Evolutionary conservation across 352 stramenopile genomes (phyloP).

Genomic region (Phytophthora europaea): DNA sequence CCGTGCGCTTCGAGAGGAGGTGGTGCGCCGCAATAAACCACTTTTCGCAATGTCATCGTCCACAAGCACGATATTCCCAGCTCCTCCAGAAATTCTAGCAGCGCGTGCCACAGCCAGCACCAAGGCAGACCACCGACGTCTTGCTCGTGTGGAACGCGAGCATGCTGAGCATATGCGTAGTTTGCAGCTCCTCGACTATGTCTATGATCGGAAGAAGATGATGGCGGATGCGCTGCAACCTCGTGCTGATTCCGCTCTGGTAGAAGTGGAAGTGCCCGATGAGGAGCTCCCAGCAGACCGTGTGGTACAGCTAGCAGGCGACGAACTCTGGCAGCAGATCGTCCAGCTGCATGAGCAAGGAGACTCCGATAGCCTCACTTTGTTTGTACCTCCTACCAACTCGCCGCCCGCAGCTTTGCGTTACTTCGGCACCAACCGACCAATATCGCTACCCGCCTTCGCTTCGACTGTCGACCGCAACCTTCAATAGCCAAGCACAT

Average conservation of each 20-base stretch:
- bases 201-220: conserved; percentile 68
- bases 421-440: conserved; percentile 64
- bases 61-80: conserved; percentile 75
- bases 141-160: conserved; percentile 63
- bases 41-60: conserved; percentile 71
- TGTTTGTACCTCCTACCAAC: conserved; percentile 68
- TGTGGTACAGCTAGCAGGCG: conserved; percentile 43
- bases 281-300: conserved; percentile 41
- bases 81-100: conserved; percentile 72
- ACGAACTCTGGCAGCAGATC: conserved; percentile 61
- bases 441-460: conserved; percentile 60
- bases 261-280: conserved; percentile 53
- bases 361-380: conserved; percentile 43
- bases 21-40: conserved; percentile 56
- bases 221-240: conserved; percentile 56
- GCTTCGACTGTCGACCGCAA: conserved; percentile 53
- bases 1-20: conserved; percentile 51
- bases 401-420: conserved; percentile 69
- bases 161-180: conserved; percentile 76
- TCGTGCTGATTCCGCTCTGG: conserved; percentile 60
- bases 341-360: conserved; percentile 52
- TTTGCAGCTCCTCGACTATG: conserved; percentile 79
- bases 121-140: conserved; percentile 42
- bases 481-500: conserved; percentile 24
- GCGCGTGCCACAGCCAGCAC: conserved; percentile 69